Evolutionary conservation across 2,329 filamentous ascomycete species (phyloP).

Genomic region (Ascochyta pisi): DNA sequence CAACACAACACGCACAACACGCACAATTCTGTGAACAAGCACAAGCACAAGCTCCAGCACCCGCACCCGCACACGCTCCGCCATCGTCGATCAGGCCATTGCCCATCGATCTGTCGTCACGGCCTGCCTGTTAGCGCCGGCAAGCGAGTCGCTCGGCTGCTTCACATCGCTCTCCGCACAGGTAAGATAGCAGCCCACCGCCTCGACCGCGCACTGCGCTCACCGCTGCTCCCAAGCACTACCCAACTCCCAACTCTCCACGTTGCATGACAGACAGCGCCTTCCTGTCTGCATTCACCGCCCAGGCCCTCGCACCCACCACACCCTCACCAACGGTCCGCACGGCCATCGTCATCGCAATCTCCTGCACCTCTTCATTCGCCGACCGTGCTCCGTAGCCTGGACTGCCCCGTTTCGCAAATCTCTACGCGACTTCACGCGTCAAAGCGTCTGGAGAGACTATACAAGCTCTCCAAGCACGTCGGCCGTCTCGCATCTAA

Average conservation of each 20-base stretch:
- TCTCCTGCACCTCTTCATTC: constrained; percentile 32
- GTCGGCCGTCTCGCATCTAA: constrained; percentile 43
- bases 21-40: not conserved
- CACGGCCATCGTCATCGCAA: constrained; percentile 44
- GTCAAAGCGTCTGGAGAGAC: constrained; percentile 44
- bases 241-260: constrained; percentile 19
- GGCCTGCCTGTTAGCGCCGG: constrained; percentile 41
- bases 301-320: constrained; percentile 24
- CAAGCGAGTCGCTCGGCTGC: constrained; percentile 43
- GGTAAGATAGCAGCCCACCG: constrained; percentile 38
- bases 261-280: constrained; percentile 25
- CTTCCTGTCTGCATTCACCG: constrained; percentile 28
- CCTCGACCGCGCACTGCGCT: constrained; percentile 31
- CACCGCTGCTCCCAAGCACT: constrained; percentile 19
- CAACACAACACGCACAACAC: not conserved
- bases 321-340: constrained; percentile 15
- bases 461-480: constrained; percentile 40
- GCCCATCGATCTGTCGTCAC: constrained; percentile 30
- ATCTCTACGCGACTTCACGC: constrained; percentile 50
- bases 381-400: constrained; percentile 36
- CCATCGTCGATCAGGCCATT: constrained; percentile 20
- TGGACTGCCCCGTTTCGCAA: constrained; percentile 30
- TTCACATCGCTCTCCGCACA: constrained; percentile 36
- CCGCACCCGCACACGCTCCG: not conserved
- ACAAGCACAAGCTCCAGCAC: not conserved